Percentiles rank a stretch among this genome's conserved stretches.
phyloP scores from a whole-genome alignment of 176 grass and related monocot species.

The Cenchrus americanus region DNA sequence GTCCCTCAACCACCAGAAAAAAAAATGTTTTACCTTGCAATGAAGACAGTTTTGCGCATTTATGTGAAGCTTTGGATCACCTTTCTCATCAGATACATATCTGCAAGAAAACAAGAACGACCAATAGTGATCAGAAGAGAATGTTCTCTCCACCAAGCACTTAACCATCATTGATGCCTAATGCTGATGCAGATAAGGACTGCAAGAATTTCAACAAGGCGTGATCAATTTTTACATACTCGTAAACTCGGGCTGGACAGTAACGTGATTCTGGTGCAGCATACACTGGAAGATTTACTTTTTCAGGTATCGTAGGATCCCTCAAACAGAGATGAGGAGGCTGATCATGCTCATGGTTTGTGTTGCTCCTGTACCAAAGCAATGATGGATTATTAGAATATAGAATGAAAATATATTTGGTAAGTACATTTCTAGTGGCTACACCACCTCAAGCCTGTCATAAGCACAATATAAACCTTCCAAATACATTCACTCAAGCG shows the following conservation, averaged over 20 bases:
- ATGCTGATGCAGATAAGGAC: neutral
- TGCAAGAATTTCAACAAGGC: constrained; percentile 3
- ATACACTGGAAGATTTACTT: constrained; percentile 80
- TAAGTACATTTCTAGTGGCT: neutral
- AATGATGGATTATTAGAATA: constrained; percentile 9
- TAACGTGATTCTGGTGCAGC: constrained; percentile 82
- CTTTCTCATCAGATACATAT: constrained; percentile 73
- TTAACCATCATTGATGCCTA: neutral
- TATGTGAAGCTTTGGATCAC: constrained; percentile 80
- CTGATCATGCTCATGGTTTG: constrained; percentile 99
- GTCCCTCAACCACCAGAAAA: neutral
- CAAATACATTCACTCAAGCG: neutral
- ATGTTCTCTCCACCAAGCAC: neutral
- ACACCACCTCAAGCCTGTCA: neutral
- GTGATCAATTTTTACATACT: constrained; percentile 58
- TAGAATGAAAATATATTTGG: neutral
- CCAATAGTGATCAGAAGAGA: neutral
- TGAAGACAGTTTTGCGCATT: constrained; percentile 98
- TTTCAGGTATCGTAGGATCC: constrained; percentile 68
- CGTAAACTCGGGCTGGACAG: constrained; percentile 95
- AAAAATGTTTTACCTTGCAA: constrained; percentile 68
- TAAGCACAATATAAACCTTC: neutral
- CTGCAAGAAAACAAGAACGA: constrained; percentile 39
- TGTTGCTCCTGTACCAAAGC: constrained; percentile 79
- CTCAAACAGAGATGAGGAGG: constrained; percentile 87